phyloP scores from a whole-genome alignment of 2,329 filamentous ascomycete genomes.

The Epichloe sylvatica region DNA sequence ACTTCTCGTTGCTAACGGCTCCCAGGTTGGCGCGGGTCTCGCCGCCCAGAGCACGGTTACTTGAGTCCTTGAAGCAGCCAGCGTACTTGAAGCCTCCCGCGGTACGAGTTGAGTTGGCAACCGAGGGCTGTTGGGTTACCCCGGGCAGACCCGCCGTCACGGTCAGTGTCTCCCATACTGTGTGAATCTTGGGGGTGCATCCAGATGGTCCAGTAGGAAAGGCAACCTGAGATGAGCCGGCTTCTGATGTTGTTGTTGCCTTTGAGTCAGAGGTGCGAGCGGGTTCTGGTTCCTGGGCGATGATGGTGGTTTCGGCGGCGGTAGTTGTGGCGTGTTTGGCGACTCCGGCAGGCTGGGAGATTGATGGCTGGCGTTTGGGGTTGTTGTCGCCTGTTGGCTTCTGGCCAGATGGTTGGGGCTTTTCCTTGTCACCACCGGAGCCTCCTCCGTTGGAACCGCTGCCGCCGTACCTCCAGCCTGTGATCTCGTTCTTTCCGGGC shows the following conservation, averaged over 20 bases:
- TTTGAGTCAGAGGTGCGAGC: neutral
- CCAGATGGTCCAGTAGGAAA: conserved; percentile 10
- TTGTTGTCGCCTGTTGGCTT: neutral
- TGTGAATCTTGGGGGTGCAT: conserved; percentile 19
- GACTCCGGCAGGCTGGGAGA: neutral
- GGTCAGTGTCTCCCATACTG: conserved; percentile 32
- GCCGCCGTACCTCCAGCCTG: conserved; percentile 33
- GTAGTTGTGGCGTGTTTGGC: neutral
- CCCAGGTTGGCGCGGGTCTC: conserved; percentile 27
- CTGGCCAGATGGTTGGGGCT: neutral
- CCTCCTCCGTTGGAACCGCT: neutral
- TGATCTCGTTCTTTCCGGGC: conserved; percentile 42
- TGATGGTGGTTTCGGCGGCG: neutral
- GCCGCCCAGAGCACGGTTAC: conserved; percentile 24
- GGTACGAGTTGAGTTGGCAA: conserved; percentile 7
- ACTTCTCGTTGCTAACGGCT: conserved; percentile 29
- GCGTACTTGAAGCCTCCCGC: conserved; percentile 22
- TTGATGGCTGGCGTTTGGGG: neutral
- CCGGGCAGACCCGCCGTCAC: conserved; percentile 21
- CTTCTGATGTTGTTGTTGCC: conserved; percentile 8
- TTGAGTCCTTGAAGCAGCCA: conserved; percentile 30
- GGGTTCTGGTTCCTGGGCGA: neutral
- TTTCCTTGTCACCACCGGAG: conserved; percentile 6
- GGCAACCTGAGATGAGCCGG: conserved; percentile 5
- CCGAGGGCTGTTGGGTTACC: conserved; percentile 5